phyloP scores from a whole-genome alignment of 495 filamentous ascomycete species.

The Durotheca rogersii region DNA sequence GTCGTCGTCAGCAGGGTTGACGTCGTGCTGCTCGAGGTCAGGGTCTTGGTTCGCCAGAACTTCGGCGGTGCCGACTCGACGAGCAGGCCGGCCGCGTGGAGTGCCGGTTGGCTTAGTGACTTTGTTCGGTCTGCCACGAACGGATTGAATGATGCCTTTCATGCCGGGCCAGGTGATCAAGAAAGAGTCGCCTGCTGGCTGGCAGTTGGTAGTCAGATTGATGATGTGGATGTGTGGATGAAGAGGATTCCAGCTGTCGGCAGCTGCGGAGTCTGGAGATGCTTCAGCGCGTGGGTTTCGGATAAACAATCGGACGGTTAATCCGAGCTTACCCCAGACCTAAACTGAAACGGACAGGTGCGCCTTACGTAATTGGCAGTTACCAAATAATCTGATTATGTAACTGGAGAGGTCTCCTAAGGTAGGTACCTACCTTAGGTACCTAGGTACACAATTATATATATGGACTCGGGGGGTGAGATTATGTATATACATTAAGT shows the following conservation, averaged over 20 bases:
- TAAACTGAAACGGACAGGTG: no score
- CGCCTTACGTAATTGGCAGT: no score
- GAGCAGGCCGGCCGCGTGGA: constrained; percentile 26
- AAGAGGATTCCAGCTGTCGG: constrained; percentile 30
- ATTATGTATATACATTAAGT: no score
- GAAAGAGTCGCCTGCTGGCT: constrained; percentile 34
- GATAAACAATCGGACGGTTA: no score
- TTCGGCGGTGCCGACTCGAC: constrained; percentile 31
- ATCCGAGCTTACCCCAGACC: no score
- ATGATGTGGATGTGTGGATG: constrained; percentile 26
- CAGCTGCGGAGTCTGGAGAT: constrained; percentile 27
- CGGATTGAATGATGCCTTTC: constrained; percentile 37
- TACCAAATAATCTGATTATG: no score
- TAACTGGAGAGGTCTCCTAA: no score
- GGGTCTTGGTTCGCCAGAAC: constrained; percentile 20
- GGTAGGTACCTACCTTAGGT: no score
- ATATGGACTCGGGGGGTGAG: no score
- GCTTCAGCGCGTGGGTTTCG: no score
- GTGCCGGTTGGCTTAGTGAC: constrained; percentile 40
- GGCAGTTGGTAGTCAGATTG: constrained; percentile 37
- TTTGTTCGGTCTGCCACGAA: constrained; percentile 45
- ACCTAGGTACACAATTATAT: no score
- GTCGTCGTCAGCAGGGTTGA: constrained; percentile 23
- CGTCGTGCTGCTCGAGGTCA: constrained; percentile 23
- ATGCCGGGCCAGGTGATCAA: constrained; percentile 29